Conservation (phyloP, 2,329 filamentous ascomycete species). For the Scolecobasidium constrictum region DNA sequence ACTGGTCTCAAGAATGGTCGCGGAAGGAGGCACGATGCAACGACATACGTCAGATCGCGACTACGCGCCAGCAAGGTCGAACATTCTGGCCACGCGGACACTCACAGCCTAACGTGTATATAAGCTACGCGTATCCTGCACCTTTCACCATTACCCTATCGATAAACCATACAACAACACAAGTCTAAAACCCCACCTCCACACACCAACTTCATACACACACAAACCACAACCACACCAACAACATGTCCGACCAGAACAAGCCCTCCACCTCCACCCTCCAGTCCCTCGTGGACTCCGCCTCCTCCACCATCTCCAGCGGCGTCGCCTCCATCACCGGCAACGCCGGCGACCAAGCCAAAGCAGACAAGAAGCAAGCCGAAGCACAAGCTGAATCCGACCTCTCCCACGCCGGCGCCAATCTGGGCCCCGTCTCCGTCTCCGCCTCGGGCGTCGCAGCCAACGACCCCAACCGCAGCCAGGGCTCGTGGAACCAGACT, state of each 20-base stretch:
- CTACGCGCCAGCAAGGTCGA: too few species aligned
- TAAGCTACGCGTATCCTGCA: too few species aligned
- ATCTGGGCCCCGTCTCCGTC: conserved; percentile 61
- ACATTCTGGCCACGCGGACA: too few species aligned
- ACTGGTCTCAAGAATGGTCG: too few species aligned
- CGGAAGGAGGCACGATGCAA: too few species aligned
- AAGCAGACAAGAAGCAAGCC: conserved; percentile 55
- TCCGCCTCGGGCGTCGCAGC: conserved; percentile 58
- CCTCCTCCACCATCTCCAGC: conserved; percentile 61
- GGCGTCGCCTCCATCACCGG: conserved; percentile 64
- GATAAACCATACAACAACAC: too few species aligned
- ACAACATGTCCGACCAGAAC: conserved; percentile 41
- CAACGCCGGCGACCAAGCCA: conserved; percentile 49
- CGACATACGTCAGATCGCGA: too few species aligned
- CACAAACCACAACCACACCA: neutral
- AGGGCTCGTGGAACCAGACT: conserved; percentile 79
- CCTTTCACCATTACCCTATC: too few species aligned
- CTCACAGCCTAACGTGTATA: too few species aligned
- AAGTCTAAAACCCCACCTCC: neutral
- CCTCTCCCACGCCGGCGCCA: conserved; percentile 63
- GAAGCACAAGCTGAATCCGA: conserved; percentile 58
- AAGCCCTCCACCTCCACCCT: conserved; percentile 55
- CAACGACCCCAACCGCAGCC: conserved; percentile 60
- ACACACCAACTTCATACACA: too few species aligned
- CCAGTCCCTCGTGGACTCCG: conserved; percentile 55